These are phyloP conservation scores for Cystobasidium onofrii DNA, from an alignment of 768 basidiomycete species.

Conservation along the genomic window DNA sequence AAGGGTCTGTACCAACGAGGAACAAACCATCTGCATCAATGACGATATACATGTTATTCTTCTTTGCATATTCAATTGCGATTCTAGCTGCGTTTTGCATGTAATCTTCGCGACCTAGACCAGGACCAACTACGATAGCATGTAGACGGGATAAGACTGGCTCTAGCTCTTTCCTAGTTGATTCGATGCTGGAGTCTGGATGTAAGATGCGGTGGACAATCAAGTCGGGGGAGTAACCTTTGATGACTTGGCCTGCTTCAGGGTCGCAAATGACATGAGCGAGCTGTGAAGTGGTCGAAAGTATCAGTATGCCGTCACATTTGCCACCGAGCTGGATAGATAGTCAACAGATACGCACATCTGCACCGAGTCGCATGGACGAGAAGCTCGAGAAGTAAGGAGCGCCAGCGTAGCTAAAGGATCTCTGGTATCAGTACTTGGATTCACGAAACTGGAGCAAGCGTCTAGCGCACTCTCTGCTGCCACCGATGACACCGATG, in stretches of 20 bases:
- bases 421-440: neutral
- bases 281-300: constrained; percentile 56
- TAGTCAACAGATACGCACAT: neutral
- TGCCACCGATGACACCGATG: constrained; percentile 88
- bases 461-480: constrained; percentile 70
- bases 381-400: constrained; percentile 93
- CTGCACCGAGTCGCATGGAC: constrained; percentile 59
- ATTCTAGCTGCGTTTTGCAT: constrained; percentile 76
- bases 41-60: constrained; percentile 75
- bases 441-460: neutral
- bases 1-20: constrained; percentile 66
- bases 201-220: constrained; percentile 91
- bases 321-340: neutral
- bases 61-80: constrained; percentile 65
- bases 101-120: constrained; percentile 78
- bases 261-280: constrained; percentile 97
- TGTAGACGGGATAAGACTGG: constrained; percentile 74
- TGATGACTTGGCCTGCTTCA: constrained; percentile 82
- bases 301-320: neutral
- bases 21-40: constrained; percentile 89
- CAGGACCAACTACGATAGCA: constrained; percentile 86
- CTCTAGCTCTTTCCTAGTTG: constrained; percentile 42
- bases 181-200: constrained; percentile 50
- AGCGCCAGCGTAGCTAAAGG: constrained; percentile 79
- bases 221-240: constrained; percentile 86